Evolutionary conservation across 192 early-diverging fungal species (phyloP), one percentile per base, ranked within the genome.

Genomic region (Entrophospora sp.): DNA sequence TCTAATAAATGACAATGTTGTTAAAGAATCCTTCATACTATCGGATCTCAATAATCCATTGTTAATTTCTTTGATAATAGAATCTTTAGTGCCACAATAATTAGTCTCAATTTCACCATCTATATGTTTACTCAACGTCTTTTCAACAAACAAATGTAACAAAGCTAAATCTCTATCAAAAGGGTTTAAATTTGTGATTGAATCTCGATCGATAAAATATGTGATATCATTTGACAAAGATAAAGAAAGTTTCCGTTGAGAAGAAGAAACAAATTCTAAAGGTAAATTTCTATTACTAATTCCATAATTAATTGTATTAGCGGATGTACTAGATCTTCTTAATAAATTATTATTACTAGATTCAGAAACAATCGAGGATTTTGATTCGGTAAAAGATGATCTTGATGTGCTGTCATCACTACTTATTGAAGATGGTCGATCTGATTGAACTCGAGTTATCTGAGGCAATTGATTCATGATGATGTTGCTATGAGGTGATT

Each of bases 81-180:
- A 77, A 42, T 77, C 70, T 35, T 69, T 75, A 12, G 52, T 65
- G 2, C 67, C 60, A 35, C 70, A 67, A 13, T 71, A 68, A n/a
- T 67, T 72, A 22, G 61, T 67, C 27, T 78, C 70, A 22, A 78
- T 67, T 45, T 77, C 74, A 14, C 77, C 73, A 40, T 82, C 78
- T 13, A 75, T 71, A 42, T 80, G 18, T 1, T 72, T 71, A 12
- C 70, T 68, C 5, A 84, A 67, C 1, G 75, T 73, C 37, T 73
- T 72, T 38, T 81, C 80, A 66, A 84, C 69, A 59, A 77, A 84
- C 27, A 77, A 48, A 52, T 84, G 80, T 3, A 84, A 58, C 6
- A 84, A 70, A 9, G 73, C 73, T 8, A 79, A 64, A 64, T 81
- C 76, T 5, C 75, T 53, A 22, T 77, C 75, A 2, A 69, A 25